Percentiles rank a stretch among this genome's conserved stretches.
phyloP scores from a whole-genome alignment of 2,329 filamentous ascomycete species.

The Beauveria varroae region DNA sequence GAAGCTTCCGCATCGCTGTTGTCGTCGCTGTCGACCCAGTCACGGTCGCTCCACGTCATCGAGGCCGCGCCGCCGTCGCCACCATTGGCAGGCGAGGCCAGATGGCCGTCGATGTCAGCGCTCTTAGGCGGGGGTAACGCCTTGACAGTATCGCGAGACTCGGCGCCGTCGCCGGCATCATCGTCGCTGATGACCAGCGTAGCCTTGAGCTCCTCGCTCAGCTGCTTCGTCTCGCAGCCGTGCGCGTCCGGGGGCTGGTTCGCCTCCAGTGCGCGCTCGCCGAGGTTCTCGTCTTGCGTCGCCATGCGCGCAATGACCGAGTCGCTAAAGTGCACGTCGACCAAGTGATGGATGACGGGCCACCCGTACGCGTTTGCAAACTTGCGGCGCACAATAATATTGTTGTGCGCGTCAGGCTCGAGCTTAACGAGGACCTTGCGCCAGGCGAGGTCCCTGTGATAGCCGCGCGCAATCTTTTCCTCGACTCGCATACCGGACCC shows the following conservation, averaged over 20 bases:
- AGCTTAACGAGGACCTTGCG: constrained; percentile 92
- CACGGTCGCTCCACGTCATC: constrained; percentile 57
- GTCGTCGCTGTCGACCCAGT: constrained; percentile 49
- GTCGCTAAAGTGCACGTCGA: constrained; percentile 89
- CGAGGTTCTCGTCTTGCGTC: constrained; percentile 59
- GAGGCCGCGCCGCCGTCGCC: constrained; percentile 24
- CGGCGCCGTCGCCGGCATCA: constrained; percentile 7
- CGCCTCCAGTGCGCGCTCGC: constrained; percentile 60
- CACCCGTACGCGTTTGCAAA: constrained; percentile 97
- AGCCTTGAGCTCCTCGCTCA: constrained; percentile 5
- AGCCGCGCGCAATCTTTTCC: constrained; percentile 94
- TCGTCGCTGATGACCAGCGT: not conserved
- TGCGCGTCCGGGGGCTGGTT: constrained; percentile 48
- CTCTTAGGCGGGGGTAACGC: constrained; percentile 32
- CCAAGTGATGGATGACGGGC: constrained; percentile 92
- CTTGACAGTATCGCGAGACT: constrained; percentile 37
- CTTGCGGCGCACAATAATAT: constrained; percentile 92
- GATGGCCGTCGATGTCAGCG: not conserved
- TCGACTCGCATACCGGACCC: constrained; percentile 77
- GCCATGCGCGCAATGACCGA: constrained; percentile 51
- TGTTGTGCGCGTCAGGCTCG: constrained; percentile 97
- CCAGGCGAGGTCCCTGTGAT: constrained; percentile 88
- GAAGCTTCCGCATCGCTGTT: constrained; percentile 26
- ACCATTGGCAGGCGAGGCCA: constrained; percentile 12
- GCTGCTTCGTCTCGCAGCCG: constrained; percentile 55